phyloP scores from a whole-genome alignment of 106 monocot genomes.

The Chionographis japonica region DNA sequence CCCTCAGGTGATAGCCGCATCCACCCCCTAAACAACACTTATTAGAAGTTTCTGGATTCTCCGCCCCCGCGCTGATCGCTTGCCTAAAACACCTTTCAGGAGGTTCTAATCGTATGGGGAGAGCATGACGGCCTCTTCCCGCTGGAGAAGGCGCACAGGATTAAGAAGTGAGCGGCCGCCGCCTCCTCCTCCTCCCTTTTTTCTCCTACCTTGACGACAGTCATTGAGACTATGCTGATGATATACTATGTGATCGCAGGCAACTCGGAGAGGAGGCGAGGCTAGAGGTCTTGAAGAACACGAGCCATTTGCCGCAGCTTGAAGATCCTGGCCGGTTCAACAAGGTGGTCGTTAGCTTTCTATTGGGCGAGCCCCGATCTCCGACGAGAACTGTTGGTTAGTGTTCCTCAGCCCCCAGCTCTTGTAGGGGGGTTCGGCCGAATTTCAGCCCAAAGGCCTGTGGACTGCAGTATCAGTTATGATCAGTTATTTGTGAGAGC shows the following conservation, averaged over 20 bases:
- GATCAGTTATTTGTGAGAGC: too few relatives aligned
- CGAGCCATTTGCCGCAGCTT: slow-evolving; percentile 17
- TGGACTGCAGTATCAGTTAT: too few relatives aligned
- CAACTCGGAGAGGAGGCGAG: slow-evolving; percentile 15
- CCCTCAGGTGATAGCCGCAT: slow-evolving; percentile 20
- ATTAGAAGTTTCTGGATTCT: too few relatives aligned
- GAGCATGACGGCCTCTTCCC: slow-evolving; percentile 38
- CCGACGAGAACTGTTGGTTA: too few relatives aligned
- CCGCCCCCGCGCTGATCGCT: too few relatives aligned
- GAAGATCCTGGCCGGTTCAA: slow-evolving; percentile 20
- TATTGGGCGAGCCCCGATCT: background rate
- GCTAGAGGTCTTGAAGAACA: slow-evolving; percentile 20
- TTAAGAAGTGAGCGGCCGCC: slow-evolving; percentile 9
- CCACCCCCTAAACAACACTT: background rate
- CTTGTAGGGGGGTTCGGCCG: too few relatives aligned
- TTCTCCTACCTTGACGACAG: background rate
- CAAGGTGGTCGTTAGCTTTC: slow-evolving; percentile 13
- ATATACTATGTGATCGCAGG: slow-evolving; percentile 4
- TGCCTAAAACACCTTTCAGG: slow-evolving; percentile 1
- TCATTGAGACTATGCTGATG: too few relatives aligned
- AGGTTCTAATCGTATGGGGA: slow-evolving; percentile 42
- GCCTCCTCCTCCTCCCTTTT: background rate
- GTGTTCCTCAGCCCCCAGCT: too few relatives aligned
- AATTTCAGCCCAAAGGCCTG: too few relatives aligned
- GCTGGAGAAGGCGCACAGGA: slow-evolving; percentile 15